Conservation (phyloP, 148 eudicot genomes). For the Oxyria digyna region DNA sequence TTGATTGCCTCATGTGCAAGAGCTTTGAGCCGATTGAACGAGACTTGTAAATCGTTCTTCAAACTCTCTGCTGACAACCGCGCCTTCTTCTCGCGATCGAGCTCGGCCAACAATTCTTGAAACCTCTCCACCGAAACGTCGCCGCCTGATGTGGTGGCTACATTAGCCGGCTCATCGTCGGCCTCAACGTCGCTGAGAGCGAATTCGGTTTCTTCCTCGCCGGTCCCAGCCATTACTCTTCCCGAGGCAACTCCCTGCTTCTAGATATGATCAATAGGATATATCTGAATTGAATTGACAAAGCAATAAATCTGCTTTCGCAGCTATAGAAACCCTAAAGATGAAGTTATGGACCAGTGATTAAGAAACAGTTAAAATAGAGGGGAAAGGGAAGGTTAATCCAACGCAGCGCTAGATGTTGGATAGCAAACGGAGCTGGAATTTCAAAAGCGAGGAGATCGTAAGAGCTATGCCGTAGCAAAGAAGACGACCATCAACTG, state of each 20-base stretch:
- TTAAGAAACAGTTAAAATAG: not conserved
- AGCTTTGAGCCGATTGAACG: conserved; percentile 55
- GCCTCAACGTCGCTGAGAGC: conserved; percentile 81
- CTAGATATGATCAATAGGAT: conserved; percentile 9
- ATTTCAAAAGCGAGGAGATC: not conserved
- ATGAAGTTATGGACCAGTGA: not conserved
- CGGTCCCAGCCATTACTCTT: conserved; percentile 27
- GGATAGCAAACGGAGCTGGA: not conserved
- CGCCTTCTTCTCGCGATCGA: conserved; percentile 64
- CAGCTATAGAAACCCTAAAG: not conserved
- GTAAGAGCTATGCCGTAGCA: not conserved
- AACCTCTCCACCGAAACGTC: conserved; percentile 54
- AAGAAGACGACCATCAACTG: not conserved
- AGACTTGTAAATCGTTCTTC: conserved; percentile 45
- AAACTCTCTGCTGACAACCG: conserved; percentile 54
- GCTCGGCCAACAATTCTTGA: conserved; percentile 51
- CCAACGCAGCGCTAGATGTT: not conserved
- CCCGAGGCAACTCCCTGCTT: not conserved
- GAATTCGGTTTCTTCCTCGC: conserved; percentile 51
- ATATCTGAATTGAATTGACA: not conserved
- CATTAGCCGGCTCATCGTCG: conserved; percentile 35
- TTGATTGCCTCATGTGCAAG: conserved; percentile 78
- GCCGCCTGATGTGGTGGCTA: conserved; percentile 20
- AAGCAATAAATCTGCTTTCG: not conserved
- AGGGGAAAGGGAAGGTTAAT: not conserved